Percentiles rank a stretch among this genome's conserved stretches.
Evolutionary conservation across 1,139 yeast species (phyloP).

Genomic region (Nematodospora anomalae): DNA sequence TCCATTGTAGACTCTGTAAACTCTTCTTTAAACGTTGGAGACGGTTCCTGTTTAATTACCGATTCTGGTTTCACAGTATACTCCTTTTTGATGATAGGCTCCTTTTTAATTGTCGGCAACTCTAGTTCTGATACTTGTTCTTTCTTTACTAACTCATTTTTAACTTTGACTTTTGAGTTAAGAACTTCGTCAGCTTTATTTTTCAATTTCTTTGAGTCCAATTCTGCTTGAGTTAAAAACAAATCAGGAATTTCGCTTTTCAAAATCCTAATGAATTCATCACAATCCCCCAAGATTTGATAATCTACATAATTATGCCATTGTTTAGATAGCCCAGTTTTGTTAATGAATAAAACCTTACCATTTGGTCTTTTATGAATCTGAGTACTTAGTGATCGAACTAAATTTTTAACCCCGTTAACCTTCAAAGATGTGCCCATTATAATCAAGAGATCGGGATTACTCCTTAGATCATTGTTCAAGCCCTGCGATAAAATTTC

Average conservation of each 20-base stretch:
- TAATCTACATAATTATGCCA: slow-evolving; percentile 68
- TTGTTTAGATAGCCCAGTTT: slow-evolving; percentile 45
- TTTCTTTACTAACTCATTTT: slow-evolving; percentile 1
- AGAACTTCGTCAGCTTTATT: slow-evolving; percentile 13
- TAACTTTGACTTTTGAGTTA: slow-evolving; percentile 6
- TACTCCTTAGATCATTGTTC: slow-evolving; percentile 51
- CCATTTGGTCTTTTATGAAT: slow-evolving; percentile 62
- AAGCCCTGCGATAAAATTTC: slow-evolving; percentile 64
- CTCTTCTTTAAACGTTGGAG: slow-evolving; percentile 1
- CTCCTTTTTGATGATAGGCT: slow-evolving; percentile 8
- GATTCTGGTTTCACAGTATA: slow-evolving; percentile 13
- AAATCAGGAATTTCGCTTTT: slow-evolving; percentile 55
- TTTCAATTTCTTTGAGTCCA: slow-evolving; percentile 44
- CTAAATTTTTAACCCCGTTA: slow-evolving; percentile 68
- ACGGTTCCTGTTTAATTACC: slow-evolving; percentile 5
- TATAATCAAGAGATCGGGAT: slow-evolving; percentile 65
- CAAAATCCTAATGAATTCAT: slow-evolving; percentile 65
- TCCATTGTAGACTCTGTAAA: slow-evolving; percentile 12
- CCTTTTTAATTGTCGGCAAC: slow-evolving; percentile 12
- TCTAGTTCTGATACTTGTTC: slow-evolving; percentile 11
- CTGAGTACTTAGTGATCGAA: slow-evolving; percentile 54
- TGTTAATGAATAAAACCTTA: slow-evolving; percentile 62
- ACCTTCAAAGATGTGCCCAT: slow-evolving; percentile 80
- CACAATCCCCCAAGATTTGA: slow-evolving; percentile 80
- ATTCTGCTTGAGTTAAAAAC: slow-evolving; percentile 55